Percentiles rank a stretch among this genome's conserved stretches.
Conservation (phyloP, 2,329 filamentous ascomycete species). For the Fusarium concolor region DNA sequence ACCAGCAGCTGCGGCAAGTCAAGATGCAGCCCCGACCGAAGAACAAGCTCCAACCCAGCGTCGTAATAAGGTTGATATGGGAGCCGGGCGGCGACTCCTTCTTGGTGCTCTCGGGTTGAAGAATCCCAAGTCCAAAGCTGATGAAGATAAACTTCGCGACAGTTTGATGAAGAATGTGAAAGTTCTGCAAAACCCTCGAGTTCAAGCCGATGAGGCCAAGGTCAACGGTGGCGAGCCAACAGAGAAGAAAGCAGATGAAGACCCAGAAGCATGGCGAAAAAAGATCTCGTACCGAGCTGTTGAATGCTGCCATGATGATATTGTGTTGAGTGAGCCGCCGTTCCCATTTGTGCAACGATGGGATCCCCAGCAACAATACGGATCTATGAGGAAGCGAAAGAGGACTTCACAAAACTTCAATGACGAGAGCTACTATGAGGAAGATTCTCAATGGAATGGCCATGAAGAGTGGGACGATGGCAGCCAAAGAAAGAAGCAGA, state of each 20-base stretch:
- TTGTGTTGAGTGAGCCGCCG: conserved; percentile 79
- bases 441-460: conserved; percentile 44
- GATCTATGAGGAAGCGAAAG: conserved; percentile 62
- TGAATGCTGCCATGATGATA: conserved; percentile 80
- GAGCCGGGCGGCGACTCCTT: conserved; percentile 73
- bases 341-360: conserved; percentile 92
- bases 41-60: conserved; percentile 27
- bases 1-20: neutral
- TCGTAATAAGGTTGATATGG: conserved; percentile 57
- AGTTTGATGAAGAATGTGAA: conserved; percentile 68
- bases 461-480: conserved; percentile 52
- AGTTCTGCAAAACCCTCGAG: conserved; percentile 53
- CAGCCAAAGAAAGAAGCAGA: conserved; percentile 50
- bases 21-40: conserved; percentile 9
- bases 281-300: conserved; percentile 82
- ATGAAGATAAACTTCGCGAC: conserved; percentile 71
- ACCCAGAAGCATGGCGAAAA: conserved; percentile 75
- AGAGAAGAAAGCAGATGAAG: conserved; percentile 48
- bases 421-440: conserved; percentile 47
- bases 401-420: conserved; percentile 53
- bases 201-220: conserved; percentile 39
- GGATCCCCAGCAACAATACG: conserved; percentile 77
- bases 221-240: conserved; percentile 17
- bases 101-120: conserved; percentile 79
- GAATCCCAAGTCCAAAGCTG: conserved; percentile 74